Percentiles rank a stretch among this genome's conserved stretches.
phyloP scores from a whole-genome alignment of 2,329 filamentous ascomycete genomes.

The Juglanconis sp. region DNA sequence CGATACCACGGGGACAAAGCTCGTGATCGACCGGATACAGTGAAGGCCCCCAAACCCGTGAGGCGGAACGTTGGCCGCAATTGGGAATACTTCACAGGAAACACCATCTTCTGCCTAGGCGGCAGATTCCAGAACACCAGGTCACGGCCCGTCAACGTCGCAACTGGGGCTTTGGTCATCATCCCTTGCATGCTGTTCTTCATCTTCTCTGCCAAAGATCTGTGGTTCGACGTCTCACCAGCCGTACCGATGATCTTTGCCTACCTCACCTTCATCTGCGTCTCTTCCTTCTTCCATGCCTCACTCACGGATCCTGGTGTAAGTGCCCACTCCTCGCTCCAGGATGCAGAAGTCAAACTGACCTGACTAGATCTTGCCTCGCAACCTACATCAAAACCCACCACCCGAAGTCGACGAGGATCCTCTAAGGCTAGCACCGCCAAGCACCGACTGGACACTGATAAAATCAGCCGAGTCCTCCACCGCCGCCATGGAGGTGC shows the following conservation, averaged over 20 bases:
- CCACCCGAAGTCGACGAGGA: conserved; percentile 72
- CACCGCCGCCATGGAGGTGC: conserved; percentile 92
- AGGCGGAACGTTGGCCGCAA: conserved; percentile 60
- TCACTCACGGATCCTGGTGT: conserved; percentile 91
- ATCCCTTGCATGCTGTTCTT: conserved; percentile 82
- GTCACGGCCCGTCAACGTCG: conserved; percentile 83
- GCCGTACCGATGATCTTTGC: conserved; percentile 86
- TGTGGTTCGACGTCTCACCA: conserved; percentile 83
- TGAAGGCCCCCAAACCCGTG: conserved; percentile 30
- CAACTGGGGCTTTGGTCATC: conserved; percentile 76
- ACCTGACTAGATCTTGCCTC: conserved; percentile 71
- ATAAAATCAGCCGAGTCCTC: conserved; percentile 74
- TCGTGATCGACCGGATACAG: conserved; percentile 22
- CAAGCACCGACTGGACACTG: conserved; percentile 90
- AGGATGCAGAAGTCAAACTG: conserved; percentile 1
- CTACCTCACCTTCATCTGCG: conserved; percentile 85
- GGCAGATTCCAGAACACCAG: conserved; percentile 86
- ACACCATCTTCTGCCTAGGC: conserved; percentile 83
- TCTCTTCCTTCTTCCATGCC: conserved; percentile 92
- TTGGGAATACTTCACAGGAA: conserved; percentile 90
- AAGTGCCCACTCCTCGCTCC: conserved; percentile 40
- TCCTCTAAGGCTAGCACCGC: conserved; percentile 74
- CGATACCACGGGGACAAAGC: conserved; percentile 39
- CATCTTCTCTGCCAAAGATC: conserved; percentile 75
- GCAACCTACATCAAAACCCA: conserved; percentile 89